Evolutionary conservation across 2,329 filamentous ascomycete genomes (phyloP).

Genomic region (Xylariaceae sp.): DNA sequence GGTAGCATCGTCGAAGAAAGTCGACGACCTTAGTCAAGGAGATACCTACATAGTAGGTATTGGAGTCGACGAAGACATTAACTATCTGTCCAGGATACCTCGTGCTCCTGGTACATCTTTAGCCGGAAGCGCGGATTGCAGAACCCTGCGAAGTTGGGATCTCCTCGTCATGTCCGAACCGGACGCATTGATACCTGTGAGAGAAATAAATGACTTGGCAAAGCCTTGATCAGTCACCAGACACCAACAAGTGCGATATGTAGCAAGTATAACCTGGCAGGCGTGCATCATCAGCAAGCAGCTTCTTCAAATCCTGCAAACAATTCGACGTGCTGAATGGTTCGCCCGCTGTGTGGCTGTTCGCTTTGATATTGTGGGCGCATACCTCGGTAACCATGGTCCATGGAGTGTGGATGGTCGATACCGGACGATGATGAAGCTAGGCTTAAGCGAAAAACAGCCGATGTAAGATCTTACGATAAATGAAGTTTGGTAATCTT

Average conservation of each 20-base stretch:
- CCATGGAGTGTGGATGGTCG: neutral
- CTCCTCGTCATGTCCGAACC: neutral
- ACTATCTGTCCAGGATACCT: too few species aligned
- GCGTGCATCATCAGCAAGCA: neutral
- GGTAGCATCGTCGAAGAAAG: neutral
- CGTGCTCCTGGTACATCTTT: neutral
- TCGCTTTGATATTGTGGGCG: neutral
- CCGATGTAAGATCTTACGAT: neutral
- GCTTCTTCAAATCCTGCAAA: neutral
- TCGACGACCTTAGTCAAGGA: neutral
- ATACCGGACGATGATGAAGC: neutral
- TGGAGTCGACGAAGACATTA: too few species aligned
- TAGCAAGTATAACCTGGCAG: too few species aligned
- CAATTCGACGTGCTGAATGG: neutral
- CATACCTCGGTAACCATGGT: neutral
- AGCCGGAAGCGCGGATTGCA: too few species aligned
- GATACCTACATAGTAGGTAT: too few species aligned
- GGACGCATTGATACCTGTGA: neutral
- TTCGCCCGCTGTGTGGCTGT: neutral
- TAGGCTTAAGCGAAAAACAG: neutral
- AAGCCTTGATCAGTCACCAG: too few species aligned
- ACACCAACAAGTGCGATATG: neutral
- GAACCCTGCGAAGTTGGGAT: neutral
- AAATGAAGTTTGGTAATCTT: too few species aligned
- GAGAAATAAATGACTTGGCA: neutral